These are phyloP conservation scores for Pseudocercospora musae DNA, from an alignment of 2,329 filamentous ascomycete species.

Conservation along the genomic window DNA sequence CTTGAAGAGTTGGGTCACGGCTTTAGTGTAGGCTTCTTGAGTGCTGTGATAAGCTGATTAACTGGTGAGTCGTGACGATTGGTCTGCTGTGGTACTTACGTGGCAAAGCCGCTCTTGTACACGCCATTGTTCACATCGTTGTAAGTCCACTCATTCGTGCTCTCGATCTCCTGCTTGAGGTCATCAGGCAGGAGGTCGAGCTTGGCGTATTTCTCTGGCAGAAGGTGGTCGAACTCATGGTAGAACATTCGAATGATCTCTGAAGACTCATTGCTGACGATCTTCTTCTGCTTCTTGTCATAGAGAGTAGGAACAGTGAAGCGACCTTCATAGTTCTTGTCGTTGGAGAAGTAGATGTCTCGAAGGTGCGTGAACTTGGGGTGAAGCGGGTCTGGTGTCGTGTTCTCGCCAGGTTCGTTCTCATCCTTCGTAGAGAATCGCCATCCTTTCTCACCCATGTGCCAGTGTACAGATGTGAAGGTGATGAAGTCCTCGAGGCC, in stretches of 20 bases:
- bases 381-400: slow-evolving; percentile 62
- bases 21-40: slow-evolving; percentile 49
- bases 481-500: slow-evolving; percentile 82
- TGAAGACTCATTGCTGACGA: slow-evolving; percentile 88
- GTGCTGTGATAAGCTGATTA: slow-evolving; percentile 27
- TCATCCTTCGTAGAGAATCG: slow-evolving; percentile 70
- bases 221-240: slow-evolving; percentile 66
- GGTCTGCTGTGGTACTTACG: slow-evolving; percentile 21
- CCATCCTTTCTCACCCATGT: slow-evolving; percentile 76
- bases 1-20: slow-evolving; percentile 46
- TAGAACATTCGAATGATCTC: slow-evolving; percentile 93
- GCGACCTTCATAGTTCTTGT: slow-evolving; percentile 69
- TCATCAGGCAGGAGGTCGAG: slow-evolving; percentile 47
- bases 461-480: slow-evolving; percentile 86
- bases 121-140: slow-evolving; percentile 53
- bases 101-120: slow-evolving; percentile 53
- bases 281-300: slow-evolving; percentile 69
- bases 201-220: slow-evolving; percentile 43
- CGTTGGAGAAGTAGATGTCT: slow-evolving; percentile 73
- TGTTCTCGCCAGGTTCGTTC: slow-evolving; percentile 54
- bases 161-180: slow-evolving; percentile 46
- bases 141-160: slow-evolving; percentile 52
- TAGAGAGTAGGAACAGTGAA: slow-evolving; percentile 88
- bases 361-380: slow-evolving; percentile 68
- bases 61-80: neutral